phyloP scores from a whole-genome alignment of 1,284 basidiomycete genomes.

The Malassezia brasiliensis region DNA sequence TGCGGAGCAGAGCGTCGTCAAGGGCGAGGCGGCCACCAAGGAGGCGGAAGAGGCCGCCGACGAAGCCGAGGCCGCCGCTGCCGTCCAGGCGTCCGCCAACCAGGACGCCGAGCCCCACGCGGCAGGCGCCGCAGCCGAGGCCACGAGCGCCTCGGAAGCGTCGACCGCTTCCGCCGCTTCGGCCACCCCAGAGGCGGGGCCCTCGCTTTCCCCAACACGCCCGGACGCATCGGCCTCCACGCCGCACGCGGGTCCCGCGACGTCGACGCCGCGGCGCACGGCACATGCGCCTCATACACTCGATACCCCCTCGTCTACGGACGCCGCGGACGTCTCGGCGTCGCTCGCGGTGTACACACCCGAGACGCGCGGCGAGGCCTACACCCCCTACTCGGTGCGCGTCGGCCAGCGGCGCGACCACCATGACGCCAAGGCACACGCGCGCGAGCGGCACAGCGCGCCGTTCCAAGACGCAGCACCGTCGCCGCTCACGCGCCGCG shows the following conservation, averaged over 20 bases:
- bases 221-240: no score
- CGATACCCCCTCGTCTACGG: background rate
- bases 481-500: background rate
- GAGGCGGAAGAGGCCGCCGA: background rate
- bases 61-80: background rate
- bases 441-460: constrained; percentile 3
- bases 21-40: background rate
- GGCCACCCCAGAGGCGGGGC: no score
- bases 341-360: constrained; percentile 5
- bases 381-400: constrained; percentile 12
- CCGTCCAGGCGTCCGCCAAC: no score
- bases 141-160: no score
- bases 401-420: constrained; percentile 15
- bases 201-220: no score
- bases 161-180: no score
- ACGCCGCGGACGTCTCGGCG: background rate
- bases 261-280: background rate
- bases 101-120: no score
- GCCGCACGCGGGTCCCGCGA: background rate
- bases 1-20: background rate
- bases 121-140: no score
- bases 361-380: background rate
- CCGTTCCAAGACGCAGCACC: background rate
- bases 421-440: constrained; percentile 17
- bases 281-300: background rate